phyloP scores from a whole-genome alignment of 2,329 filamentous ascomycete genomes.

The Xylaria sp. region DNA sequence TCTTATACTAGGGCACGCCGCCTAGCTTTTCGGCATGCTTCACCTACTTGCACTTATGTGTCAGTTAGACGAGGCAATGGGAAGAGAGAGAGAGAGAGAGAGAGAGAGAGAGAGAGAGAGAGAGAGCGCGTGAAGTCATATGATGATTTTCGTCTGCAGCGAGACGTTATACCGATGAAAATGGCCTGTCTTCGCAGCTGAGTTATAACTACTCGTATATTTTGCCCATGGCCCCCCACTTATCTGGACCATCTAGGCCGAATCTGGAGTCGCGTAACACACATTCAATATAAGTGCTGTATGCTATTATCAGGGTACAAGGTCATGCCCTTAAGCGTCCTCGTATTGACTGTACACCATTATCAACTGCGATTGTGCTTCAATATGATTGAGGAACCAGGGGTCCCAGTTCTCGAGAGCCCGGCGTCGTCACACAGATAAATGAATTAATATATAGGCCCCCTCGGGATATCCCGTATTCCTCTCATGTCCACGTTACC shows the following conservation, averaged over 20 bases:
- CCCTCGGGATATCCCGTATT: slow-evolving; percentile 12
- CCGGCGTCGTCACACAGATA: slow-evolving; percentile 8
- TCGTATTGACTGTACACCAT: slow-evolving; percentile 5
- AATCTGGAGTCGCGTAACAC: not conserved
- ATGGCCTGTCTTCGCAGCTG: slow-evolving; percentile 18
- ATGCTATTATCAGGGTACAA: slow-evolving; percentile 10
- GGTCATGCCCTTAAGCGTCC: slow-evolving; percentile 8
- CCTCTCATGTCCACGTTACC: slow-evolving; percentile 10
- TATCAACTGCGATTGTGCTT: not conserved
- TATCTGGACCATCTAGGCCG: not conserved
- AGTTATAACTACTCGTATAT: not conserved
- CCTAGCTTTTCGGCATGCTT: not conserved
- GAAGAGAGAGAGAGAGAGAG: not conserved
- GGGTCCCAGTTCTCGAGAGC: not conserved
- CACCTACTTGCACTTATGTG: not conserved
- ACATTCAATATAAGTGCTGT: not conserved
- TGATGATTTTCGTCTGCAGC: not conserved
- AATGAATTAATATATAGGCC: slow-evolving; percentile 29
- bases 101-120: not conserved
- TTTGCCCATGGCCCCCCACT: not conserved
- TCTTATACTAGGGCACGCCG: not conserved
- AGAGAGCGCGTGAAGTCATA: not conserved
- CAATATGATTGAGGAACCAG: not conserved
- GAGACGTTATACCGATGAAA: not conserved
- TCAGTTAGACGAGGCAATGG: not conserved